A percentile compares a stretch with the other conserved stretches of the same genome.
phyloP scores from a whole-genome alignment of 2,329 filamentous ascomycete genomes.

The Diaporthe ilicicola region DNA sequence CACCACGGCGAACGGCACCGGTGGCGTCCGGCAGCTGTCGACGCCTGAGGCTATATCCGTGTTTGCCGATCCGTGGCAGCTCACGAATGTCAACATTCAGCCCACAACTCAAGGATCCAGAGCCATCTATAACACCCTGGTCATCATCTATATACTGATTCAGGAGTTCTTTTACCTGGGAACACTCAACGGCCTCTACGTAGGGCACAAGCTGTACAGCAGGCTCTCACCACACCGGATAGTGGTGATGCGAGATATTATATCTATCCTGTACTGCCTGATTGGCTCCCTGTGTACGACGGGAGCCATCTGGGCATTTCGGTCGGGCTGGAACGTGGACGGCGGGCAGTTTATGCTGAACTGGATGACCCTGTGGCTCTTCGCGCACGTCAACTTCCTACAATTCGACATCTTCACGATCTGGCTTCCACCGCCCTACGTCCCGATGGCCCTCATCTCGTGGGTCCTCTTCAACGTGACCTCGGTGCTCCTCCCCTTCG shows the following conservation, averaged over 20 bases:
- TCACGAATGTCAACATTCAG: slow-evolving; percentile 48
- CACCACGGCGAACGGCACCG: slow-evolving; percentile 43
- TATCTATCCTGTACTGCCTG: slow-evolving; percentile 49
- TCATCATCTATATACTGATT: slow-evolving; percentile 54
- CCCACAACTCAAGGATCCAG: slow-evolving; percentile 50
- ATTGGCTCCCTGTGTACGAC: slow-evolving; percentile 49
- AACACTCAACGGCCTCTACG: slow-evolving; percentile 52
- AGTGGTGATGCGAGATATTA: slow-evolving; percentile 44
- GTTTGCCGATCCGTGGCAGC: slow-evolving; percentile 49
- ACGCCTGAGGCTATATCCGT: slow-evolving; percentile 42
- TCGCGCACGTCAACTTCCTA: slow-evolving; percentile 53
- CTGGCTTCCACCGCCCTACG: slow-evolving; percentile 47
- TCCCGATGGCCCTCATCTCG: slow-evolving; percentile 53
- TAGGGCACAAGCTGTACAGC: slow-evolving; percentile 48
- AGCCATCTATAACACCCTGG: slow-evolving; percentile 54
- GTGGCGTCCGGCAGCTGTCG: slow-evolving; percentile 38
- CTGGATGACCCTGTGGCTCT: slow-evolving; percentile 55
- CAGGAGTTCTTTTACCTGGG: slow-evolving; percentile 58
- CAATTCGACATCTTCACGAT: slow-evolving; percentile 53
- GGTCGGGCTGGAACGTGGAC: slow-evolving; percentile 48
- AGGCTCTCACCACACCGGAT: slow-evolving; percentile 41
- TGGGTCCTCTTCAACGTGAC: slow-evolving; percentile 55
- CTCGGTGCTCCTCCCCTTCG: slow-evolving; percentile 52
- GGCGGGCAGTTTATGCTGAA: slow-evolving; percentile 50
- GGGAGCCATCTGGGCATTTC: slow-evolving; percentile 54